These are phyloP conservation scores for Aspergillus coremiiformis DNA, from an alignment of 495 filamentous ascomycete genomes.

Conservation along the genomic window DNA sequence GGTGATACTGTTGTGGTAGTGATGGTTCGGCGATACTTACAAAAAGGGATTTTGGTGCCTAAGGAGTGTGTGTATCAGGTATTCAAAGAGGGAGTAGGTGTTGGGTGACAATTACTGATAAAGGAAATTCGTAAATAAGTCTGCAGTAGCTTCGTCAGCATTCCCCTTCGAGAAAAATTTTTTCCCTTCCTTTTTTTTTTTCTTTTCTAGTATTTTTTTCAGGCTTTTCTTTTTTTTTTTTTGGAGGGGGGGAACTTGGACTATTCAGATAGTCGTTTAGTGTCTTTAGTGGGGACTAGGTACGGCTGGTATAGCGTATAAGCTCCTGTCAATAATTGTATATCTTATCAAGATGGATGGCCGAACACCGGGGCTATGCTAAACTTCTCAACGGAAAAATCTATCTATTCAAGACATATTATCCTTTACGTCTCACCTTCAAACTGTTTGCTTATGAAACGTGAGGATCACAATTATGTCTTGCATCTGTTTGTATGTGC, in stretches of 20 bases:
- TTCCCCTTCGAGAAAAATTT: no score
- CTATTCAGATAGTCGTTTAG: neutral
- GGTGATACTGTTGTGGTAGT: neutral
- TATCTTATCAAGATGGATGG: neutral
- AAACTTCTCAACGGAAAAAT: neutral
- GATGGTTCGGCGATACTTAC: neutral
- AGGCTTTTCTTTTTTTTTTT: neutral
- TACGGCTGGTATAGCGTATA: neutral
- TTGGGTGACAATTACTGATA: neutral
- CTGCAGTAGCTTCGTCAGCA: neutral
- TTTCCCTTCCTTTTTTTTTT: no score
- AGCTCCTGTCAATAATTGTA: neutral
- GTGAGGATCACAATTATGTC: neutral
- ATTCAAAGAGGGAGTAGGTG: neutral
- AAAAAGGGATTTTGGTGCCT: neutral
- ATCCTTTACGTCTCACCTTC: neutral
- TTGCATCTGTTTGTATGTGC: conserved; percentile 1
- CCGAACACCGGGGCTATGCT: neutral
- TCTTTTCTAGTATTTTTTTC: no score
- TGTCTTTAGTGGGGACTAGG: neutral
- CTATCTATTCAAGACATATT: neutral
- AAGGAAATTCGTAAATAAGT: neutral
- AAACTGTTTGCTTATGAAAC: neutral
- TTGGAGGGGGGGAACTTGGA: neutral
- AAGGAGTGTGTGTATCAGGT: neutral